phyloP scores from a whole-genome alignment of 2,329 filamentous ascomycete genomes.

The Chaetomiaceae sp. region DNA sequence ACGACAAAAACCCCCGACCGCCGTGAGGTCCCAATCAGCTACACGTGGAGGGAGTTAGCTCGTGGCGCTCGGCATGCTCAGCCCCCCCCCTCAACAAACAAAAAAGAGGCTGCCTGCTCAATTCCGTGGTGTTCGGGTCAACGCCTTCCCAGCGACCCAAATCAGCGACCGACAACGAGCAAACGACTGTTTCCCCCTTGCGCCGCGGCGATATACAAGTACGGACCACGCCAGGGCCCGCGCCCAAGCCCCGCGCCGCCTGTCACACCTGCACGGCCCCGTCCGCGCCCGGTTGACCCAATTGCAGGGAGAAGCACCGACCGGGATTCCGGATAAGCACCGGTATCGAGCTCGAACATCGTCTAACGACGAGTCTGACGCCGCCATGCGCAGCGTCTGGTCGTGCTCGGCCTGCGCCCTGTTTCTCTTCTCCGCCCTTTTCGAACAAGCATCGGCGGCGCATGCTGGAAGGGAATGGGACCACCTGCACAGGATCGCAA shows the following conservation, averaged over 20 bases:
- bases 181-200: background rate
- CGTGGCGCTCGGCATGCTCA: slow-evolving; percentile 14
- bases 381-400: slow-evolving; percentile 25
- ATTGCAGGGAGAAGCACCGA: slow-evolving; percentile 5
- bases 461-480: slow-evolving; percentile 21
- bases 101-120: slow-evolving; percentile 17
- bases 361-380: too few relatives aligned
- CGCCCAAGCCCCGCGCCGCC: too few relatives aligned
- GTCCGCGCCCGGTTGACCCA: background rate
- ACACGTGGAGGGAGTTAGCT: background rate
- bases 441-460: slow-evolving; percentile 23
- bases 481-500: slow-evolving; percentile 25
- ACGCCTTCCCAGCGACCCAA: background rate
- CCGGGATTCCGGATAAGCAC: slow-evolving; percentile 7
- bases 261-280: slow-evolving; percentile 2
- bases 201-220: background rate
- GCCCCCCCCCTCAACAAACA: slow-evolving; percentile 15
- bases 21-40: background rate
- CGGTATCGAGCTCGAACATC: too few relatives aligned
- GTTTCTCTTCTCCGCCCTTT: slow-evolving; percentile 22
- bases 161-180: background rate
- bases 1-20: background rate
- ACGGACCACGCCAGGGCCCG: background rate
- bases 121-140: background rate
- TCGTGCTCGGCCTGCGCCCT: slow-evolving; percentile 24